Evolutionary conservation across 106 monocot genomes (phyloP).

Genomic region (Dioscorea dumetorum): DNA sequence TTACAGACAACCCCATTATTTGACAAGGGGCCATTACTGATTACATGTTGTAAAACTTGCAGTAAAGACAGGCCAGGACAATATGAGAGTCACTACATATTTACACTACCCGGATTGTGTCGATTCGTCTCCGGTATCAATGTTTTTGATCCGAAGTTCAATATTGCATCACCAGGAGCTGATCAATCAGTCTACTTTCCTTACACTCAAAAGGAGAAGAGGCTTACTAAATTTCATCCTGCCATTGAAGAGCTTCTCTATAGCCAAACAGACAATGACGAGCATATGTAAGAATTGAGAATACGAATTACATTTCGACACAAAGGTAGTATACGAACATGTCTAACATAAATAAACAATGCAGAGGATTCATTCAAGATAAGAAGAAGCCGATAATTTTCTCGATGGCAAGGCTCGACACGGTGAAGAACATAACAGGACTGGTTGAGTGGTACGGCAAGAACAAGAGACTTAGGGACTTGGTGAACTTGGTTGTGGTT

Average conservation of each 20-base stretch:
- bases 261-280: constrained; percentile 58
- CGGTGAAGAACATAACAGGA: constrained; percentile 93
- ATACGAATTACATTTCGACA: too few relatives aligned
- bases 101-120: constrained; percentile 87
- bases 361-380: constrained; percentile 67
- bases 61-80: constrained; percentile 91
- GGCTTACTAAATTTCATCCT: constrained; percentile 44
- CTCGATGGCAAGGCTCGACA: constrained; percentile 97
- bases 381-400: constrained; percentile 87
- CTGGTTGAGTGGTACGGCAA: constrained; percentile 86
- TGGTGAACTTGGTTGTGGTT: constrained; percentile 90
- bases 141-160: constrained; percentile 94
- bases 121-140: constrained; percentile 78
- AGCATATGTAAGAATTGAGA: constrained; percentile 47
- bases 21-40: not conserved
- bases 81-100: constrained; percentile 85
- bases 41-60: constrained; percentile 3
- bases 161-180: constrained; percentile 93
- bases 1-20: too few relatives aligned
- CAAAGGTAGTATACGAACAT: not conserved
- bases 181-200: constrained; percentile 95
- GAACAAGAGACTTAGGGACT: constrained; percentile 70
- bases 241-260: constrained; percentile 80
- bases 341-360: not conserved
- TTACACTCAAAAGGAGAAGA: constrained; percentile 75